A percentile compares a stretch with the other conserved stretches of the same genome.
These are phyloP conservation scores for Clarireedia paspali DNA, from an alignment of 2,329 filamentous ascomycete species.

Conservation along the genomic window DNA sequence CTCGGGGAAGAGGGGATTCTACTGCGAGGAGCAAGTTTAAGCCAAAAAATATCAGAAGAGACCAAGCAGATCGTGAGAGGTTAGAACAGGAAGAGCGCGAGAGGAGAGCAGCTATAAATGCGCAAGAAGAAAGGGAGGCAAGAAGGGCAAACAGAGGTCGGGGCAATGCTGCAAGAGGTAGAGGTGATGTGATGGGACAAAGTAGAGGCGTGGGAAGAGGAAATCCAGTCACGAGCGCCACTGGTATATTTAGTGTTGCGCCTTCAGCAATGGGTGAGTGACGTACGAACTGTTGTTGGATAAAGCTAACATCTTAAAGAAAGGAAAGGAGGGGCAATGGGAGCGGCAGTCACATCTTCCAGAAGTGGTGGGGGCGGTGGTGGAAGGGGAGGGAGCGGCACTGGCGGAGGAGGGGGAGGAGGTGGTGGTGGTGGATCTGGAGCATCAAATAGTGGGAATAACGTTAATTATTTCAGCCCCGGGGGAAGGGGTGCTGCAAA, in stretches of 20 bases:
- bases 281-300: background rate
- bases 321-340: constrained; percentile 1
- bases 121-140: constrained; percentile 13
- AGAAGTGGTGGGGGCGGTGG: background rate
- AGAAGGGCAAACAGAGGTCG: constrained; percentile 15
- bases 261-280: constrained; percentile 5
- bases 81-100: constrained; percentile 15
- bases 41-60: constrained; percentile 26
- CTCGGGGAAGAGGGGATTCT: constrained; percentile 11
- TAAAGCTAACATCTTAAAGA: background rate
- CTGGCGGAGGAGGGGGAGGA: background rate
- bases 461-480: background rate
- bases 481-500: background rate
- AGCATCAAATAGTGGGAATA: background rate
- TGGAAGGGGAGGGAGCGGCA: constrained; percentile 7
- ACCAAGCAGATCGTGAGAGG: constrained; percentile 20
- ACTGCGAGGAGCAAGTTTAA: constrained; percentile 27
- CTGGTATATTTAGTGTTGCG: constrained; percentile 18
- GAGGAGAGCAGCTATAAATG: constrained; percentile 13
- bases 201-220: constrained; percentile 10
- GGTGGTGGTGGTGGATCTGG: too few species aligned
- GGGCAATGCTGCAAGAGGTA: constrained; percentile 20
- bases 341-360: background rate
- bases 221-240: constrained; percentile 13
- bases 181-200: constrained; percentile 29